Evolutionary conservation across 352 stramenopile genomes (phyloP), one percentile per base, ranked within the genome.

Genomic region (Pythium monospermum): DNA sequence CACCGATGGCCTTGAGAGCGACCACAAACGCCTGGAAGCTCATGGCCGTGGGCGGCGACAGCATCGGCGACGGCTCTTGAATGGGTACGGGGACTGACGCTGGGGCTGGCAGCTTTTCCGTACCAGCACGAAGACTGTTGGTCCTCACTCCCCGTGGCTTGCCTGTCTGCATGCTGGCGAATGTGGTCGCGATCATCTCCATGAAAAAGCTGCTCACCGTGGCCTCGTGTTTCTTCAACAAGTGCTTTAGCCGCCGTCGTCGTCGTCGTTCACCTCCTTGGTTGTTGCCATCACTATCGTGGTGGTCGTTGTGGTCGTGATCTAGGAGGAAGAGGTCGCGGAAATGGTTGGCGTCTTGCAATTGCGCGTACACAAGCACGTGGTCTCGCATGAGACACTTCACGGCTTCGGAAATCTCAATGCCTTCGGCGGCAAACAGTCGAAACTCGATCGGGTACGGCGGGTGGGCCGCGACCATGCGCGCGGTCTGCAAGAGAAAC

Each of bases 271-370:
- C n/a, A n/a, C n/a, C n/a, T n/a, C n/a, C n/a, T n/a, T n/a, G n/a
- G n/a, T n/a, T n/a, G n/a, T n/a, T n/a, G n/a, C n/a, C n/a, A n/a
- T n/a, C n/a, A n/a, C n/a, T n/a, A 23, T 18, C 53, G 53, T 21
- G n/a, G n/a, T n/a, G n/a, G n/a, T n/a, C n/a, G n/a, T n/a, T n/a
- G n/a, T n/a, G n/a, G n/a, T n/a, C n/a, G 18, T 33, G 15, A 16
- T 66, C 69, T 3, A 49, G 26, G 6, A 87, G 53, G 26, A 89
- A 89, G 1, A 85, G 27, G n/a, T 49, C 32, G 6, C 73, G 71
- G 28, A 89, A 89, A 39, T 89, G 75, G 42, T 69, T 59, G 3
- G 73, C 56, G 28, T 89, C 75, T 27, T 87, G 75, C 30, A 89
- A 62, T 48, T 84, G 73, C 3, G 75, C 72, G 53, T 82, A 87